These are phyloP conservation scores for Fusarium paranaense DNA, from an alignment of 2,329 filamentous ascomycete genomes.

Conservation along the genomic window DNA sequence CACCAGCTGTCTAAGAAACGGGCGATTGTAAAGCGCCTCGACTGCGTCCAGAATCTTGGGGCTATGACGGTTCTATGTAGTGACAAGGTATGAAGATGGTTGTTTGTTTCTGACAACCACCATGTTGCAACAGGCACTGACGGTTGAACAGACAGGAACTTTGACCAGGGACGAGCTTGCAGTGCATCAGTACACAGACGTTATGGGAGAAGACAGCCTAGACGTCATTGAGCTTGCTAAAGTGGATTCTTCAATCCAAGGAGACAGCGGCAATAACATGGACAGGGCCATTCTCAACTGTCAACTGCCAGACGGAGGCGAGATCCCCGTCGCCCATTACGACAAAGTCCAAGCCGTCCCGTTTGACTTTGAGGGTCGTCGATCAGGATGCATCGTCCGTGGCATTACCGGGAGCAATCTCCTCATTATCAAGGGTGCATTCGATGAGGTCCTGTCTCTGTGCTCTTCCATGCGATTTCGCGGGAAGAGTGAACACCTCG, in stretches of 20 bases:
- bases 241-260: neutral
- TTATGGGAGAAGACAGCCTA: neutral
- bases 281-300: neutral
- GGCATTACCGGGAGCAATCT: neutral
- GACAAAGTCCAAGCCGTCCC: neutral
- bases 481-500: neutral
- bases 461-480: neutral
- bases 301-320: neutral
- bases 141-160: neutral
- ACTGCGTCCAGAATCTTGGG: neutral
- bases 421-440: neutral
- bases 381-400: neutral
- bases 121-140: neutral
- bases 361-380: neutral
- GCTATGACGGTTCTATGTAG: neutral
- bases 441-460: neutral
- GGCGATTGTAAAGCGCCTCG: neutral
- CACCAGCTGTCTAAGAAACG: neutral
- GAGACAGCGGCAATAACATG: neutral
- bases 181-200: too few relatives aligned
- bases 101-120: neutral
- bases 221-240: neutral
- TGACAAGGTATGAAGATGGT: neutral
- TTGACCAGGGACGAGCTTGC: neutral
- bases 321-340: neutral